A percentile compares a stretch with the other conserved stretches of the same genome.
Conservation (phyloP, 495 filamentous ascomycete species). For the Xylaria palmicola region DNA sequence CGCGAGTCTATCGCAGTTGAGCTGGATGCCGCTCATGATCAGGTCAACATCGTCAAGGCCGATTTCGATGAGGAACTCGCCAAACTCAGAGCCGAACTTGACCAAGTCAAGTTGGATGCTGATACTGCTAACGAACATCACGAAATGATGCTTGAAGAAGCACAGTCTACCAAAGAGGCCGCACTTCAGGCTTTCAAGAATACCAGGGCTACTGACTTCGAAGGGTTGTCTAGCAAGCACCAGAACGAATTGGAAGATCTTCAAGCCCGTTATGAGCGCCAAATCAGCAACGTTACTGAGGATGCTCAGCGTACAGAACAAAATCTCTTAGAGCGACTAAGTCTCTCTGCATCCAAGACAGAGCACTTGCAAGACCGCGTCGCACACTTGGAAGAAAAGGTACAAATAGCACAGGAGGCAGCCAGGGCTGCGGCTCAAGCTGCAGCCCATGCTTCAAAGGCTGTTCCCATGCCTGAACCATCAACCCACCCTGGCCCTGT, state of each 20-base stretch:
- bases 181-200: conserved; percentile 63
- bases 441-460: conserved; percentile 79
- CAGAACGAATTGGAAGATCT: conserved; percentile 69
- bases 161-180: conserved; percentile 58
- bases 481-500: conserved; percentile 31
- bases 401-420: conserved; percentile 87
- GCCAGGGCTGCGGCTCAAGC: conserved; percentile 84
- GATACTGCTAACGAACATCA: conserved; percentile 71
- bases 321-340: conserved; percentile 67
- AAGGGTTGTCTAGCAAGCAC: conserved; percentile 66
- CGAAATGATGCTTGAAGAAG: conserved; percentile 77
- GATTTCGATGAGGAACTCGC: conserved; percentile 72
- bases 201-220: conserved; percentile 55
- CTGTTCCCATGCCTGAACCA: conserved; percentile 45
- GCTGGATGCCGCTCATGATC: conserved; percentile 74
- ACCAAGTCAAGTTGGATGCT: conserved; percentile 68
- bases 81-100: conserved; percentile 65
- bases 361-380: conserved; percentile 80
- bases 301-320: conserved; percentile 69
- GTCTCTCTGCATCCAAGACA: conserved; percentile 74
- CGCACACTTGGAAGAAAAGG: conserved; percentile 78
- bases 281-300: conserved; percentile 66
- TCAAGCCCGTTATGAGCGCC: conserved; percentile 68
- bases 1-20: conserved; percentile 77
- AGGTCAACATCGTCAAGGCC: conserved; percentile 75